Evolutionary conservation across 306 rosid genomes (phyloP), one percentile per base, ranked within the genome.

Genomic region (Cucurbita ficifolia): DNA sequence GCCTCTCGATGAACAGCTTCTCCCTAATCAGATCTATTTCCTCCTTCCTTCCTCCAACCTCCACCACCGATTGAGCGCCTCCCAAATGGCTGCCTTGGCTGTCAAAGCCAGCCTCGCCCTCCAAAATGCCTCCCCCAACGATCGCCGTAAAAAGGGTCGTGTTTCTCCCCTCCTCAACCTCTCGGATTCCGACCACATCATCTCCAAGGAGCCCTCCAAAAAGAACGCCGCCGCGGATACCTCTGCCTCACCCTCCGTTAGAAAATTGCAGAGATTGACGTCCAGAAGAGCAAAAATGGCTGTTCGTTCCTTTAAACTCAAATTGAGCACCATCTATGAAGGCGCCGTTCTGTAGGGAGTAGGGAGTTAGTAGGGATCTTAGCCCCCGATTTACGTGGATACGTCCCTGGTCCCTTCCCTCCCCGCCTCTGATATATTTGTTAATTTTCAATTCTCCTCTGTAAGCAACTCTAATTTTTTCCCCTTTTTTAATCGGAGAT

Each of bases 61-160:
- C 40, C 55, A 67, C 33, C 48, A 22, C 1, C 78, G 76, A 1
- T 58, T 86, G 56, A 67, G 78, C 1, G 82, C 89, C 2, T 22
- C 87, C 1, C 84, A 83, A 16, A 86, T 86, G 89, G 87, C 87
- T 10, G 69, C 87, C 38, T 77, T 86, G 17, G 89, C 89, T 0
- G 81, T 86, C 60, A 83, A 84, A 78, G 89, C 89, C 77, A 79
- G 51, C 72, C n/a, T 72, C 11, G 87, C 89, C 55, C 71, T 86
- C 55, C 77, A 82, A 22, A 67, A 73, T 13, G 39, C 65, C 0
- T 16, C 77, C 54, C 8, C 24, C 54, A 39, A 56, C 38, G n/a
- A 53, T 4, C 7, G 18, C 21, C 76, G 59, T n/a, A 82, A 85
- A 2, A 80, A 80, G 61, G 51, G 80, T n/a, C 84, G 89, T 19